Evolutionary conservation across 2,329 filamentous ascomycete genomes (phyloP).

Genomic region (Nigrograna mackinnonii): DNA sequence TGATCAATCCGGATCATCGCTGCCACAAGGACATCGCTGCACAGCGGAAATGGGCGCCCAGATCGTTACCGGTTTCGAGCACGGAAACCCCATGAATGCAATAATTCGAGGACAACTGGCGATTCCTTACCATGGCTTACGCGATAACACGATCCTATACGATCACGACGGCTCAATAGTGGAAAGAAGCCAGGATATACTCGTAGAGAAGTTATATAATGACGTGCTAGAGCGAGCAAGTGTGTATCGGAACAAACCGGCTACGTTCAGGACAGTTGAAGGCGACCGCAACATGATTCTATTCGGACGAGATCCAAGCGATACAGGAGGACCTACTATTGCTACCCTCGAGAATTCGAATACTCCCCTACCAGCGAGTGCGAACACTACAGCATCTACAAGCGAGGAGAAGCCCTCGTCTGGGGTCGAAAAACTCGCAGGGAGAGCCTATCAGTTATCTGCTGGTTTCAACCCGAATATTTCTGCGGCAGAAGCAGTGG

Average conservation of each 20-base stretch:
- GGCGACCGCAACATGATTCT: slow-evolving; percentile 83
- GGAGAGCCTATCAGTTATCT: slow-evolving; percentile 69
- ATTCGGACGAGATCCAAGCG: slow-evolving; percentile 73
- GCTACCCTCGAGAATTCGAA: slow-evolving; percentile 72
- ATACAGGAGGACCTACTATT: slow-evolving; percentile 66
- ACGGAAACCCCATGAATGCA: slow-evolving; percentile 90
- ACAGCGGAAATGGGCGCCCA: slow-evolving; percentile 98
- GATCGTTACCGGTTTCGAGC: slow-evolving; percentile 96
- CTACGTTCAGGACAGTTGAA: slow-evolving; percentile 71
- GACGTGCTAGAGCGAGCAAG: slow-evolving; percentile 91
- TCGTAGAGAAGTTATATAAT: slow-evolving; percentile 92
- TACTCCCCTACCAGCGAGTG: slow-evolving; percentile 51
- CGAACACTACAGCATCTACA: slow-evolving; percentile 45
- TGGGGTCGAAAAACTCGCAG: slow-evolving; percentile 65
- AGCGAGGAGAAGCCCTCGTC: slow-evolving; percentile 53
- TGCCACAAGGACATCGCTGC: slow-evolving; percentile 62
- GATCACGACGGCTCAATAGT: slow-evolving; percentile 80
- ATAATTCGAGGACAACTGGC: slow-evolving; percentile 89
- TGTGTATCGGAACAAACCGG: slow-evolving; percentile 80
- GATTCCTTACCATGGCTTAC: slow-evolving; percentile 81
- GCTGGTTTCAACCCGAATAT: slow-evolving; percentile 69
- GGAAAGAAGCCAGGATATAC: slow-evolving; percentile 74
- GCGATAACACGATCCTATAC: slow-evolving; percentile 83
- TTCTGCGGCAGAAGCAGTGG: slow-evolving; percentile 77
- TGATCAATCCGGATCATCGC: slow-evolving; percentile 59